A percentile compares a stretch with the other conserved stretches of the same genome.
These are phyloP conservation scores for Asterionellopsis glacialis DNA, from an alignment of 108 stramenopile species.

Conservation along the genomic window DNA sequence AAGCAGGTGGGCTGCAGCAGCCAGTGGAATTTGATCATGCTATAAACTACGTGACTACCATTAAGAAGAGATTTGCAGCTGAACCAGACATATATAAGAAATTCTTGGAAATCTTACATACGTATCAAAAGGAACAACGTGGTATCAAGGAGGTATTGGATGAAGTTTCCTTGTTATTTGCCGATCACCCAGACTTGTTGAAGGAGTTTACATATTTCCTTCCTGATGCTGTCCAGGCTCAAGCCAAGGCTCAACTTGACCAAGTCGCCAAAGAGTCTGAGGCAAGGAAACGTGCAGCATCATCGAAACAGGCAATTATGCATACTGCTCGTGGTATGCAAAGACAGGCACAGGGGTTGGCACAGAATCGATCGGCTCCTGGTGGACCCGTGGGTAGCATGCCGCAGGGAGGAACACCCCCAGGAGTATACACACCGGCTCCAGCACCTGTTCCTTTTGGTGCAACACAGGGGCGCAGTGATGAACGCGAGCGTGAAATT, in stretches of 20 bases:
- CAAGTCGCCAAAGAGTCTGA: conserved; percentile 80
- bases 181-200: conserved; percentile 96
- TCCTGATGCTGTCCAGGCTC: conserved; percentile 97
- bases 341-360: conserved; percentile 12
- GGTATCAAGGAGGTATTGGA: conserved; percentile 96
- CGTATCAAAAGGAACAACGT: conserved; percentile 98
- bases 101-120: conserved; percentile 98
- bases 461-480: conserved; percentile 65
- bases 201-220: conserved; percentile 99
- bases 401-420: conserved; percentile 9
- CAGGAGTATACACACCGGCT: conserved; percentile 12
- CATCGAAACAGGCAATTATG: conserved; percentile 21
- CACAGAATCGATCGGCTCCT: conserved; percentile 3
- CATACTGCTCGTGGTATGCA: conserved; percentile 23
- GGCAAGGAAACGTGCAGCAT: conserved; percentile 52
- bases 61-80: conserved; percentile 91
- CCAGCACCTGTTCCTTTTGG: conserved; percentile 69
- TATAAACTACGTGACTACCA: conserved; percentile 97
- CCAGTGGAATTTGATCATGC: conserved; percentile 98
- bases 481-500: conserved; percentile 71
- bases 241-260: conserved; percentile 90
- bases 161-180: conserved; percentile 93
- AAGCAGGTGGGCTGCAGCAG: conserved; percentile 12
- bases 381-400: conserved; percentile 5
- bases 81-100: conserved; percentile 94